Conservation (phyloP, 306 rosid genomes). For the Lupinus albus region DNA sequence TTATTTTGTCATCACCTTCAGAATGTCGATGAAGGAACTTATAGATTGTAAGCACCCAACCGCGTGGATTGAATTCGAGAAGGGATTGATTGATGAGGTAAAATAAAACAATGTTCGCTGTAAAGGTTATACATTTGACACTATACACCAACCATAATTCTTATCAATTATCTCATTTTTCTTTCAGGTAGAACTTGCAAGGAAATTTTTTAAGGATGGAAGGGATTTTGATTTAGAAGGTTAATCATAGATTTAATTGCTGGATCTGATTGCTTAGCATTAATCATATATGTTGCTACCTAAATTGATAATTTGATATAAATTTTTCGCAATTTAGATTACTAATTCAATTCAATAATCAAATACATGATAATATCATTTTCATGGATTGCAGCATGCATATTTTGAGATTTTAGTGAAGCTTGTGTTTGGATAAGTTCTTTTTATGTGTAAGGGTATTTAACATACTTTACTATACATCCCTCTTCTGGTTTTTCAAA, state of each 20-base stretch:
- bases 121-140: no score
- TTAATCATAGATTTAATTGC: conserved; percentile 41
- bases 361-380: background rate
- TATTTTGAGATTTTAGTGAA: background rate
- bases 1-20: conserved; percentile 40
- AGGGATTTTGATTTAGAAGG: conserved; percentile 87
- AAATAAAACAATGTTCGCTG: no score
- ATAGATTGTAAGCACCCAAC: conserved; percentile 81
- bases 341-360: background rate
- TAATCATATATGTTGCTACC: conserved; percentile 9
- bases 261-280: conserved; percentile 22
- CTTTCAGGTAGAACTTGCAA: conserved; percentile 76
- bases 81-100: conserved; percentile 94
- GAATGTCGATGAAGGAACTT: conserved; percentile 80
- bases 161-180: conserved; percentile 30
- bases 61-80: conserved; percentile 85
- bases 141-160: background rate
- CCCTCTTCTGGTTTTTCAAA: no score
- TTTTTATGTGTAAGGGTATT: no score
- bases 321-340: background rate
- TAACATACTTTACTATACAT: no score
- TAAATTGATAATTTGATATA: conserved; percentile 11
- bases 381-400: conserved; percentile 15
- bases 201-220: conserved; percentile 80
- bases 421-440: no score